Base-by-base conservation (phyloP, 768 basidiomycete genomes). In the Amylocystis lapponica region DNA sequence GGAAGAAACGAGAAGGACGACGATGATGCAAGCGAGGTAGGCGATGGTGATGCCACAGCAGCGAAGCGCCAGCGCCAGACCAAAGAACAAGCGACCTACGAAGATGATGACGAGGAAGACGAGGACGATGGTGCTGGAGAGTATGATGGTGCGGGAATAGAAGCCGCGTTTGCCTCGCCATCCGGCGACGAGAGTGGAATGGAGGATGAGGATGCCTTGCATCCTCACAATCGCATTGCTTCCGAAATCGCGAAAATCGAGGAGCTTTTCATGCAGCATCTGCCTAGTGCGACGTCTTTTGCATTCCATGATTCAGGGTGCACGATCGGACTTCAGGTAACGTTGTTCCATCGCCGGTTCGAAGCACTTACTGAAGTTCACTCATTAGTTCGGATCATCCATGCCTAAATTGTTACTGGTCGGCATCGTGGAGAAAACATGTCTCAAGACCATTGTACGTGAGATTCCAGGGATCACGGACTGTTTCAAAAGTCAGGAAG, bases 331-430 rank as follows among this genome's bases (percentile, higher is more conserved):
- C 75, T 99, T 13, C 81, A 92, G 71, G 95, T 93, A 57, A 54
- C n/a, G n/a, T n/a, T n/a, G 83, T 64, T 19, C 38, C 41, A 17
- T 41, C 17, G 11, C 25, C 2, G 17, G n/a, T 39, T 21, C 30
- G 34, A 27, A 32, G 20, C 25, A 36, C 35, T 44, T 32, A 46
- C 47, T 32, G 20, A 17, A 27, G 2, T 9, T 38, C 38, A 21
- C 27, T 29, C 3, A 33, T 37, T 39, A 98, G 92, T 94, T 98
- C 68, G 70, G 76, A 10, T 77, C 86, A 33, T 81, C 88, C 54
- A 83, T 92, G 60, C 93, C 93, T 10, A 98, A 98, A 64, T 73
- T 99, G 26, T 72, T 99, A 17, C 75, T 99, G 32, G 91, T 98
- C 36, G 95, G 93, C 36, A 81, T 99, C 48, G 75, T 98, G 44